Evolutionary conservation across 495 filamentous ascomycete species (phyloP), one percentile per base, ranked within the genome.

Genomic region (Penicillium goetzii): DNA sequence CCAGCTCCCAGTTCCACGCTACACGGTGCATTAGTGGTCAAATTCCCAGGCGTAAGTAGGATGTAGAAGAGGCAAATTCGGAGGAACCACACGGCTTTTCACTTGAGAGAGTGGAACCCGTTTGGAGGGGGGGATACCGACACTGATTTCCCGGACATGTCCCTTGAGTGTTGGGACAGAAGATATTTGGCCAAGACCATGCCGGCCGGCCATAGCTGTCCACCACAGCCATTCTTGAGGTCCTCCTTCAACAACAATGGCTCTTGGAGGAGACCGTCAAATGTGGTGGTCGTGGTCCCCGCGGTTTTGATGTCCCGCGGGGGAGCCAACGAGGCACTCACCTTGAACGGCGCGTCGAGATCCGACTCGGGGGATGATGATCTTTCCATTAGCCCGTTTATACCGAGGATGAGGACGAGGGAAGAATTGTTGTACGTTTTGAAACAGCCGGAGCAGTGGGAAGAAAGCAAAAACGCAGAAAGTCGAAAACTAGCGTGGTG

Each of bases 1-100:
- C 95, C 95, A 63, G 95, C 92, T 56, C 95, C 95, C 49, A 99
- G 82, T 76, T 98, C 95, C 71, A 97, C 79, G 73, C 95, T 97
- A 74, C 49, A 47, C 25, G 14, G 32, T 41, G 14, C 7, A 59
- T 59, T 25, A 55, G 52, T 55, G 11, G 52, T 36, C 32, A 55
- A 36, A 36, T 23, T 55, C 52, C n/a, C n/a, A 53, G 30, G 52
- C 2, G 57, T 52, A 4, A 59, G 56, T 28, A 32, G 47, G 51
- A 56, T 51, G 25, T 10, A 51, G n/a, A 8, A 2, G 4, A 21
- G n/a, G n/a, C n/a, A 23, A 9, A 21, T 45, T n/a, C n/a, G n/a
- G 19, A 60, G 52, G 56, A 58, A 58, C 30, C 38, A 60, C 5
- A 50, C 26, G 33, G 36, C 23, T 30, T 21, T 15, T 15, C 32